Evolutionary conservation across 108 stramenopile genomes (phyloP).

Genomic region (Bacterosira constricta): DNA sequence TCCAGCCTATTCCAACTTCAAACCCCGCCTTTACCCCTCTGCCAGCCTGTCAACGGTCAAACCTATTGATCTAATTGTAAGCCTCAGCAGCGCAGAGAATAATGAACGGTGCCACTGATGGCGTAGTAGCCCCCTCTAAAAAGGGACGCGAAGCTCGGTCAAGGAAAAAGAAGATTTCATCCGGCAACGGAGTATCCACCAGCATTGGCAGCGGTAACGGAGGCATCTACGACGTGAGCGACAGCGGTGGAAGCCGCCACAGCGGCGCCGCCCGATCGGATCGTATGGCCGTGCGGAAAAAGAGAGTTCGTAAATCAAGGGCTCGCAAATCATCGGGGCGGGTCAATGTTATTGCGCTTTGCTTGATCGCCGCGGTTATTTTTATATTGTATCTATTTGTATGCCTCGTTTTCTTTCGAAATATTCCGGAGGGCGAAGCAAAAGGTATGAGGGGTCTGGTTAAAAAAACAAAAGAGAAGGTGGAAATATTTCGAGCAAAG

Average conservation of each 20-base stretch:
- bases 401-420: slow-evolving; percentile 30
- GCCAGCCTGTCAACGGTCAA: no score
- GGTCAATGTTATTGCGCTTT: slow-evolving; percentile 6
- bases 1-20: no score
- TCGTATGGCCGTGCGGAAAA: slow-evolving; percentile 26
- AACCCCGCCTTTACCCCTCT: no score
- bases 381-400: slow-evolving; percentile 27
- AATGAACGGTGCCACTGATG: slow-evolving; percentile 1
- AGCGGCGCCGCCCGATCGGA: slow-evolving; percentile 15
- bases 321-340: slow-evolving; percentile 14
- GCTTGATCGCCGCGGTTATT: slow-evolving; percentile 8
- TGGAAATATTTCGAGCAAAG: slow-evolving; percentile 10
- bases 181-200: neutral
- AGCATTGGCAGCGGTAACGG: slow-evolving; percentile 6
- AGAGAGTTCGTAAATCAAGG: slow-evolving; percentile 28
- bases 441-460: slow-evolving; percentile 32
- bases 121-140: neutral
- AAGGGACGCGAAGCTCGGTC: slow-evolving; percentile 36
- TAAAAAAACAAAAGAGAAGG: slow-evolving; percentile 16
- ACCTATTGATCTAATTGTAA: no score
- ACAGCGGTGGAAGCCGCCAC: slow-evolving; percentile 19
- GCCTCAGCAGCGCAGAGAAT: neutral
- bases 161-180: slow-evolving; percentile 24
- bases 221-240: slow-evolving; percentile 29
- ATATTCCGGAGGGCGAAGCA: slow-evolving; percentile 30